Conservation (phyloP, 2,329 filamentous ascomycete genomes). For the Thelonectria olida region DNA sequence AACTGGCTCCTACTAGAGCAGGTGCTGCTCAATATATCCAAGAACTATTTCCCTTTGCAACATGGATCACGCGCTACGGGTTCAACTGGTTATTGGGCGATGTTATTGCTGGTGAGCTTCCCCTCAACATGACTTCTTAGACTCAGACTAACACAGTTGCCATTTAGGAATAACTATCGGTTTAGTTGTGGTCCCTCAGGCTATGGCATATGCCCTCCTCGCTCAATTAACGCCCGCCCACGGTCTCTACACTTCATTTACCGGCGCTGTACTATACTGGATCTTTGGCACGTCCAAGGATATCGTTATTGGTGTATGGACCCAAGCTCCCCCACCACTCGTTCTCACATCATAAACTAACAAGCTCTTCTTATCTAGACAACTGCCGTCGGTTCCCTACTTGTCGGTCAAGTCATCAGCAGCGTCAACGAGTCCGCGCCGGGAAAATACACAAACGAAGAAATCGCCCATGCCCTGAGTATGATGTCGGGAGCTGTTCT, state of each 20-base stretch:
- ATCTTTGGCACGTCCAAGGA: constrained; percentile 87
- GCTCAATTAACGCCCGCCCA: constrained; percentile 74
- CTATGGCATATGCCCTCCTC: constrained; percentile 81
- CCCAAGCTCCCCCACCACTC: neutral
- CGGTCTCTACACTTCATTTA: constrained; percentile 84
- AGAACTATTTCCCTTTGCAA: constrained; percentile 69
- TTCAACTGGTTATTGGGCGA: constrained; percentile 77
- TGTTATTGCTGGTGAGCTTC: constrained; percentile 69
- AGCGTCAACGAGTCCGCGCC: constrained; percentile 48
- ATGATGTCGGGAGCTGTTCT: constrained; percentile 56
- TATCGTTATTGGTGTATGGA: constrained; percentile 75
- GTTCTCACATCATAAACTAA: neutral
- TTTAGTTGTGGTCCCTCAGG: constrained; percentile 80
- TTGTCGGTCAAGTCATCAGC: constrained; percentile 57
- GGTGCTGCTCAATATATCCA: constrained; percentile 61
- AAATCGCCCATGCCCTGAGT: constrained; percentile 55
- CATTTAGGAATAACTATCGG: constrained; percentile 53
- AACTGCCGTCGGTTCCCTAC: constrained; percentile 60
- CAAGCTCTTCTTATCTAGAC: constrained; percentile 55
- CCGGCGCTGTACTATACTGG: constrained; percentile 84
- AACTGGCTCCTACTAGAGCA: constrained; percentile 59
- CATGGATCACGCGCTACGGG: constrained; percentile 78
- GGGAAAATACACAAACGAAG: constrained; percentile 46
- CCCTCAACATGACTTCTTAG: neutral
- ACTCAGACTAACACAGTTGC: neutral